phyloP scores from a whole-genome alignment of 2,329 filamentous ascomycete genomes.

The Alternaria postmessia region DNA sequence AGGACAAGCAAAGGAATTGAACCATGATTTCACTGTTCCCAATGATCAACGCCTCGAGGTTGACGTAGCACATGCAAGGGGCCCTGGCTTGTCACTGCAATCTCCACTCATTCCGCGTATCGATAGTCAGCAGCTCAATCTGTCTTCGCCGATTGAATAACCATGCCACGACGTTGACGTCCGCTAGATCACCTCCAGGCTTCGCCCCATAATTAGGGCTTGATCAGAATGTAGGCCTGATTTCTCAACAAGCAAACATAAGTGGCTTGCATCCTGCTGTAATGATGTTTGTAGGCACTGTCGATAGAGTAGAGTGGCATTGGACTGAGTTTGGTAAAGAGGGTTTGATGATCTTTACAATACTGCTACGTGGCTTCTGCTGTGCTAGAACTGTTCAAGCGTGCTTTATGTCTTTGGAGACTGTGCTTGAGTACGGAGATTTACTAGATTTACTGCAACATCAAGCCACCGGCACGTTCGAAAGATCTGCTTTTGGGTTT shows the following conservation, averaged over 20 bases:
- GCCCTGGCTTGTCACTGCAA: too few species aligned
- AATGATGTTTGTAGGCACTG: neutral
- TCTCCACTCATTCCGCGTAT: too few species aligned
- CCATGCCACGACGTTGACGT: too few species aligned
- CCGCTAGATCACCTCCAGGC: too few species aligned
- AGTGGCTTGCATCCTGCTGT: neutral
- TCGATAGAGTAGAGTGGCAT: neutral
- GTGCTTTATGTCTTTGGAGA: neutral
- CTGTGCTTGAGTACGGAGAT: neutral
- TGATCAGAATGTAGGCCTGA: neutral
- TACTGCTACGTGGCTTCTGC: neutral
- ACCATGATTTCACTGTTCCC: neutral
- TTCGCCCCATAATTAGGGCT: neutral
- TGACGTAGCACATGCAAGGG: neutral
- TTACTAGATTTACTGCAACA: neutral
- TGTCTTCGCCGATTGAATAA: too few species aligned
- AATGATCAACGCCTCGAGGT: neutral
- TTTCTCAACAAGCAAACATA: neutral
- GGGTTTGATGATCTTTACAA: neutral
- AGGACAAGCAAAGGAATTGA: neutral
- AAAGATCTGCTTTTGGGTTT: too few species aligned
- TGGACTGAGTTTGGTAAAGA: neutral
- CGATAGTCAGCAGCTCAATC: too few species aligned
- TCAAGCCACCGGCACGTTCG: too few species aligned
- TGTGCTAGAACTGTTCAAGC: neutral